Evolutionary conservation across 2,329 filamentous ascomycete genomes (phyloP), one percentile per base, ranked within the genome.

Genomic region (Hortaea werneckii): DNA sequence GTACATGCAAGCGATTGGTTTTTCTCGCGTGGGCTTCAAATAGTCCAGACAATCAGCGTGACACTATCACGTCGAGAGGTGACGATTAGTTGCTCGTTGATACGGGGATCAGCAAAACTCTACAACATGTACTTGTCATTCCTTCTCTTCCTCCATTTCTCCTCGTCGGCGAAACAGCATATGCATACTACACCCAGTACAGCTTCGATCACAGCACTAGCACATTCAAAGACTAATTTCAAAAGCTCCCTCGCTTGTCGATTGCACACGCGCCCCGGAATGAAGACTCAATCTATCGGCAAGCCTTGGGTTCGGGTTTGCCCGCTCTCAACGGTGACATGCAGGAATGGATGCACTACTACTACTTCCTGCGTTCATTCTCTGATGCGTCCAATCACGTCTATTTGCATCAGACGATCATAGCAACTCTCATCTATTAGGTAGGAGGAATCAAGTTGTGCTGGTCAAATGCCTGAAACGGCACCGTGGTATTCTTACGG

Each of bases 41-140:
- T 44, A 96, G 64, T 68, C 98, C 92, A 4, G 92, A 92, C 60
- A 95, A 78, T 50, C 96, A 66, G 53, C 83, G 79, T 46, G 87
- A 77, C n/a, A 95, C 71, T 2, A 95, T 63, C 47, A 90, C 67
- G 67, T 98, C 92, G 30, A 96, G 68, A 41, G 92, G 79, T 75
- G 60, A 94, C 95, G 55, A 95, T 71, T 29, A 96, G 70, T 67
- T 95, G 88, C 69, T 89, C 94, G 68, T 98, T 98, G 67, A 88
- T 83, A 67, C 95, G 95, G 43, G 77, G 73, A 65, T 95, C 88
- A 11, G 77, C 78, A 54, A 95, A 82, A 34, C 89, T 72, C 56
- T 84, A 79, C 40, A 96, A 72, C 30, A 44, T 50, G 26, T 71
- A 69, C 45, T 71, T 69, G 28, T 76, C 67, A 50, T 74, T 68